These are phyloP conservation scores for Colletotrichum sp. DNA, from an alignment of 2,329 filamentous ascomycete genomes.

Conservation along the genomic window DNA sequence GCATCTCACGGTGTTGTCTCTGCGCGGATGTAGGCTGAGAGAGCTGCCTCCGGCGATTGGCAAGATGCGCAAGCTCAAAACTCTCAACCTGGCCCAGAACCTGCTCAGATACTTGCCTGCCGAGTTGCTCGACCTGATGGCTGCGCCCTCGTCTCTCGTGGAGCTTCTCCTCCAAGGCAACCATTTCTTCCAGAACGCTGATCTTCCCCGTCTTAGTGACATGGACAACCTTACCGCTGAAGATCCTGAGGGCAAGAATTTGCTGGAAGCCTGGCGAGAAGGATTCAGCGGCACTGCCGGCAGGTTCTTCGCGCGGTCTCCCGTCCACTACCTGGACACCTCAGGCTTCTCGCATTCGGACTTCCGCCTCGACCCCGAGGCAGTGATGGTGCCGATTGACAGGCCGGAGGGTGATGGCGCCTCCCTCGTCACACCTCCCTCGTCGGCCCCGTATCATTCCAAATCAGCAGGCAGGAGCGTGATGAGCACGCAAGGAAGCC, in stretches of 20 bases:
- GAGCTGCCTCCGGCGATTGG: conserved; percentile 66
- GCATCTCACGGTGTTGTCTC: conserved; percentile 67
- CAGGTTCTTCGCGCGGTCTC: conserved; percentile 26
- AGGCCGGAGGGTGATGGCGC: background rate
- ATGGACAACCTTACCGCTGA: conserved; percentile 25
- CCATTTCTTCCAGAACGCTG: conserved; percentile 52
- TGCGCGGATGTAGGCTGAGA: conserved; percentile 67
- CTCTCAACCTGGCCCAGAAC: conserved; percentile 72
- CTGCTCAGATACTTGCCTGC: conserved; percentile 63
- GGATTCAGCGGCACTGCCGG: conserved; percentile 21
- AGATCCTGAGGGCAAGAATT: conserved; percentile 4
- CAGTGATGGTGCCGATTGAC: background rate
- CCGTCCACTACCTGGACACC: conserved; percentile 33
- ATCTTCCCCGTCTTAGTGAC: background rate
- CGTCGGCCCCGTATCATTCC: conserved; percentile 19
- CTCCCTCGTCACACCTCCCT: conserved; percentile 17
- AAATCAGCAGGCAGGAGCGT: conserved; percentile 14
- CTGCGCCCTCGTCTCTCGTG: conserved; percentile 47
- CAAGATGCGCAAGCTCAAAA: conserved; percentile 61
- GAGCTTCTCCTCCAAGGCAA: conserved; percentile 67
- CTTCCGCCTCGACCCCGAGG: conserved; percentile 26
- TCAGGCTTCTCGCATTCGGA: conserved; percentile 22
- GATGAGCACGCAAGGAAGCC: conserved; percentile 26
- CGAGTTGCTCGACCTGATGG: conserved; percentile 65
- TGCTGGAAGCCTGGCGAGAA: background rate